Conservation (phyloP, 129 eudicot species). For the Lactuca sativa region DNA sequence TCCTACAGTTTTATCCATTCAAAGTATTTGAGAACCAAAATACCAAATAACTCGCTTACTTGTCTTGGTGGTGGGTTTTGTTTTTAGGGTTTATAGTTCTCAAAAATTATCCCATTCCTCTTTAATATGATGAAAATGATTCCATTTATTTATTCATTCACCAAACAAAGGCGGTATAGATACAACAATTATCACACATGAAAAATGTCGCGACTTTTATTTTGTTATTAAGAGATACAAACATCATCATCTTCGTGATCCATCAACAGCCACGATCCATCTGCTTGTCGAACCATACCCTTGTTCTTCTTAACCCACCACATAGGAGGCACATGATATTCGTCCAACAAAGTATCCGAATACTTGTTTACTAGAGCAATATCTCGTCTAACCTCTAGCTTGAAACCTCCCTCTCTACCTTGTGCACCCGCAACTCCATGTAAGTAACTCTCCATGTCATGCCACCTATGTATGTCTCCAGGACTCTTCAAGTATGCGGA, state of each 20-base stretch:
- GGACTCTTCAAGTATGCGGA: conserved; percentile 69
- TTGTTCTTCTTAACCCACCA: conserved; percentile 79
- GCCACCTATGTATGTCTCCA: conserved; percentile 57
- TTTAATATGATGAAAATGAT: too few species aligned
- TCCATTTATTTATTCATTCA: too few species aligned
- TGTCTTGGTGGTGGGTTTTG: too few species aligned
- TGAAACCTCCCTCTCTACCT: conserved; percentile 53
- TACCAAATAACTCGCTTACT: too few species aligned
- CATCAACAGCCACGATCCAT: conserved; percentile 73
- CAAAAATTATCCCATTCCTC: too few species aligned
- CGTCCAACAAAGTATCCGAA: conserved; percentile 56
- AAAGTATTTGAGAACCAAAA: too few species aligned
- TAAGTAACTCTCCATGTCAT: conserved; percentile 67
- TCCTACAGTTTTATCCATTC: too few species aligned
- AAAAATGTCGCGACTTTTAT: not conserved
- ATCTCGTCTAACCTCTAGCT: conserved; percentile 49
- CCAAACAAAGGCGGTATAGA: too few species aligned
- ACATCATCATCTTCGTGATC: conserved; percentile 51
- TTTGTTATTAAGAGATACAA: conserved; percentile 6
- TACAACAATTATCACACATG: not conserved
- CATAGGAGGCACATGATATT: conserved; percentile 45
- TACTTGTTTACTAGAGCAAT: conserved; percentile 66
- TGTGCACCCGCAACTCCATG: conserved; percentile 95
- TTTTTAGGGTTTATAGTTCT: too few species aligned
- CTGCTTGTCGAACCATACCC: conserved; percentile 66